Evolutionary conservation across 202 grass and related monocot species (phyloP).

Genomic region (Panicum virgatum): DNA sequence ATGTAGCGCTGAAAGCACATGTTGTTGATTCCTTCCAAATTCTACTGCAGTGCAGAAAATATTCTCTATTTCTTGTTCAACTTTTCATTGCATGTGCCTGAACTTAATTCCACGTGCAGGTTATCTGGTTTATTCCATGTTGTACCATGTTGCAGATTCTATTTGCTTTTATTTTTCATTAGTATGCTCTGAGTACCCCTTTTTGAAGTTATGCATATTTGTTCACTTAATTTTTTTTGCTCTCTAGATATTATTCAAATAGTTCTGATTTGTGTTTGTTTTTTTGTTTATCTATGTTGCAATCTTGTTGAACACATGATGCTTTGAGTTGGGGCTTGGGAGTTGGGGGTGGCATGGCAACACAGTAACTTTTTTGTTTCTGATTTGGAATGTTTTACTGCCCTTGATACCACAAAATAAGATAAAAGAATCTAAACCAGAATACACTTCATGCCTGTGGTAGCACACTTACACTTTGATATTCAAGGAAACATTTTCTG

Average conservation of each 20-base stretch:
- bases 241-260: neutral
- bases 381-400: neutral
- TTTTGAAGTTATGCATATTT: neutral
- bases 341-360: neutral
- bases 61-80: neutral
- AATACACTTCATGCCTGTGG: neutral
- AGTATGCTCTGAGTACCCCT: neutral
- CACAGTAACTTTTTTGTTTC: neutral
- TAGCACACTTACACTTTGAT: neutral
- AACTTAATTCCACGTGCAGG: neutral
- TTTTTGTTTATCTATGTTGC: neutral
- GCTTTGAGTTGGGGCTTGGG: neutral
- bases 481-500: neutral
- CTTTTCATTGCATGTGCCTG: neutral
- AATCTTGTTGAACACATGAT: neutral
- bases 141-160: slow-evolving; percentile 5
- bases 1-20: too few relatives aligned
- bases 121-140: neutral
- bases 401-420: neutral
- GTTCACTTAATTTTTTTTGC: neutral
- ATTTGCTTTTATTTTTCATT: neutral
- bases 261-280: neutral
- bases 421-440: neutral
- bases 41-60: neutral
- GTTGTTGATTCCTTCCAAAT: neutral